Conservation (phyloP, 2,329 filamentous ascomycete species). For the Arthroderma sp. region DNA sequence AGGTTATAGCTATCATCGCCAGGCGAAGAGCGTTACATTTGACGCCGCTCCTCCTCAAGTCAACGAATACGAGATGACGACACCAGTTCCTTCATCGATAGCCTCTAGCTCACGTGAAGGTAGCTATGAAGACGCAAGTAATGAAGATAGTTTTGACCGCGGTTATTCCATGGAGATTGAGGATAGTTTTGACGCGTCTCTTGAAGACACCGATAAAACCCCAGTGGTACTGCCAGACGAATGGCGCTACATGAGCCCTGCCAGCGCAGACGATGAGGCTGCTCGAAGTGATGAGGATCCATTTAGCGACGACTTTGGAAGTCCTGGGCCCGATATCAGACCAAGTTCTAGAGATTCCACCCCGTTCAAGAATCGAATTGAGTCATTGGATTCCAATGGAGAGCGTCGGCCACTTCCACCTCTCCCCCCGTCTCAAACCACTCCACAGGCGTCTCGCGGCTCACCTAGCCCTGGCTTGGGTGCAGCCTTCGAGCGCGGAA, state of each 20-base stretch:
- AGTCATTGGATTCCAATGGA: conserved; percentile 64
- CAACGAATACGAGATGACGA: conserved; percentile 97
- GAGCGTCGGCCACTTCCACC: conserved; percentile 79
- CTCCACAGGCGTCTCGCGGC: conserved; percentile 42
- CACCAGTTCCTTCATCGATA: conserved; percentile 85
- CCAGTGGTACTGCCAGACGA: conserved; percentile 95
- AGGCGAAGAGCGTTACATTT: conserved; percentile 95
- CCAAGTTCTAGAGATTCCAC: conserved; percentile 32
- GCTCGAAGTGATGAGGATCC: conserved; percentile 50
- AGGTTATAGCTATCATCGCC: conserved; percentile 53
- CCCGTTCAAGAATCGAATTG: conserved; percentile 46
- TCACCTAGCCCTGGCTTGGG: conserved; percentile 41
- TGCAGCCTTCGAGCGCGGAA: conserved; percentile 59
- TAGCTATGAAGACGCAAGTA: conserved; percentile 72
- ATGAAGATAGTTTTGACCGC: conserved; percentile 52
- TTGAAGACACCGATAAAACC: conserved; percentile 94
- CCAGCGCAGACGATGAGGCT: conserved; percentile 44
- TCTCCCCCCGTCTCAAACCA: conserved; percentile 47
- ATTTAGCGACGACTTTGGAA: conserved; percentile 52
- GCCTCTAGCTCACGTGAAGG: conserved; percentile 83
- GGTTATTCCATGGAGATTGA: conserved; percentile 54
- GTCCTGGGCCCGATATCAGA: conserved; percentile 51
- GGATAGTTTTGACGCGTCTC: conserved; percentile 88
- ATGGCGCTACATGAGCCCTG: conserved; percentile 70
- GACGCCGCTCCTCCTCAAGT: conserved; percentile 85